Base-by-base conservation (phyloP, 495 filamentous ascomycete genomes). In the Ascobolus immersus region DNA sequence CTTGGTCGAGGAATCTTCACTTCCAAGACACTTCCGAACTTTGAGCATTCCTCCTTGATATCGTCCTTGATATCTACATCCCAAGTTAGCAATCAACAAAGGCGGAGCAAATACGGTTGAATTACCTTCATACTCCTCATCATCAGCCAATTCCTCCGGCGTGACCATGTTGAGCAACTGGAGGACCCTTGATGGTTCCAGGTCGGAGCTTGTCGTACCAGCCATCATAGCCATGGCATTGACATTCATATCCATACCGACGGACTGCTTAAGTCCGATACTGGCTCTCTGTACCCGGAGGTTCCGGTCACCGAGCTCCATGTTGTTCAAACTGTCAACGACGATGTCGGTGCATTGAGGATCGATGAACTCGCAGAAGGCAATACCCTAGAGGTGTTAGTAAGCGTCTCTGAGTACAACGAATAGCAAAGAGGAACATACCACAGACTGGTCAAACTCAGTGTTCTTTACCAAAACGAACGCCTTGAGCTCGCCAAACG, bases 141-240 rank as follows among this genome's bases (percentile, higher is more conserved):
- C 67, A 48, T 94, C 79, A 56, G 93, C 73, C 12, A 99, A 61
- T 54, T 99, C 86, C 37, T 94, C 89, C 0, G 78, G 61, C 0
- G 86, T 99, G 17, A 94, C 82, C 86, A 94, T 94, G 55, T 99
- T 99, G 43, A 94, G 58, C 28, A 99, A 56, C 54, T 90, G 79
- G 38, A 99, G 47, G 10, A 99, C 82, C 28, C 80, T 66, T 36
- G 71, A 67, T 28, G 67, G 67, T 38, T 82, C 77, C 23, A 74
- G 50, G 38, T 81, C 73, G 27, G 62, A 61, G 21, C 74, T 76
- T 5, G 77, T 84, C 22, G 84, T 92, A 28, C 82, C 80, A 21
- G 86, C 86, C 47, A 99, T 81, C 77, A 94, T 82, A 19, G 81
- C 86, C 79, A 99, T 94, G 40, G 84, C 89, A 41, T 90, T 92